Conservation (phyloP, 2,329 filamentous ascomycete genomes). For the Claviceps maximensis region DNA sequence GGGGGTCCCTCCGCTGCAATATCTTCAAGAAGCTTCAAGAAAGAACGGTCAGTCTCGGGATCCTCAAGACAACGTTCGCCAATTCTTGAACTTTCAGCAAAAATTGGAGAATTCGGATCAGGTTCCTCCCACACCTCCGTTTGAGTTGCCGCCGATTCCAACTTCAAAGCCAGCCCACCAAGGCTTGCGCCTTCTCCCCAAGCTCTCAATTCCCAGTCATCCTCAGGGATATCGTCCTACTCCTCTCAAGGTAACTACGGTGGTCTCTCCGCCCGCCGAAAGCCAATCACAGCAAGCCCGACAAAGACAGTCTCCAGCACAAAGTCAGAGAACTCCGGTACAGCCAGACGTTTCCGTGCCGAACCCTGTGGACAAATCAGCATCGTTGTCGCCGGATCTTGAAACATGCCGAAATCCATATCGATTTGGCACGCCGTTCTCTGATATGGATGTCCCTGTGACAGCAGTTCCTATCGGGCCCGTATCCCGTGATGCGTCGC, state of each 20-base stretch:
- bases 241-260: conserved; percentile 15
- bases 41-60: conserved; percentile 58
- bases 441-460: conserved; percentile 78
- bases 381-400: conserved; percentile 40
- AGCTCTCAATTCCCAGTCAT: conserved; percentile 43
- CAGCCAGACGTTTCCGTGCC: conserved; percentile 27
- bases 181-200: conserved; percentile 46
- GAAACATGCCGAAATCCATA: conserved; percentile 48
- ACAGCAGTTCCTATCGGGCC: conserved; percentile 60
- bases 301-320: conserved; percentile 14
- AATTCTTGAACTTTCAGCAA: conserved; percentile 80
- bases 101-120: conserved; percentile 32
- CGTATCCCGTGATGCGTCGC: conserved; percentile 64
- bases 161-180: conserved; percentile 33
- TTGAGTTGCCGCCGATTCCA: conserved; percentile 47
- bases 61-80: conserved; percentile 83
- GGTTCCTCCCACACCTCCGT: conserved; percentile 57
- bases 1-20: conserved; percentile 46
- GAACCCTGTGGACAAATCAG: conserved; percentile 38
- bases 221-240: conserved; percentile 16
- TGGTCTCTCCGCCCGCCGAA: conserved; percentile 14
- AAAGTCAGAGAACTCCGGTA: conserved; percentile 7
- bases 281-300: conserved; percentile 13
- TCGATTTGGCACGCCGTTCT: conserved; percentile 74
- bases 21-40: conserved; percentile 62